phyloP scores from a whole-genome alignment of 2,329 filamentous ascomycete species.

The Fusarium phyllophilum region DNA sequence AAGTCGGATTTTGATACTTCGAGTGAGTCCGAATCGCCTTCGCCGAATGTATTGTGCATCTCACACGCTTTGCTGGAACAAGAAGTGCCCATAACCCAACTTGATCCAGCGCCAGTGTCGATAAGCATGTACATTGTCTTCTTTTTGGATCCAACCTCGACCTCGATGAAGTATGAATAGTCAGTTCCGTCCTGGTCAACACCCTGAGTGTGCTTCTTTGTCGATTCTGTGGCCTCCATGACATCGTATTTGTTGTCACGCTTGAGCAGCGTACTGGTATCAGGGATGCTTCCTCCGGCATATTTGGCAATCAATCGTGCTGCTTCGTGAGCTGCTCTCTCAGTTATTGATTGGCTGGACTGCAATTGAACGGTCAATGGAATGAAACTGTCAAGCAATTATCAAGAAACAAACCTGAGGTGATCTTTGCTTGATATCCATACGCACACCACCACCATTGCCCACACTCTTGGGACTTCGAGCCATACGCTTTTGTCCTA shows the following conservation, averaged over 20 bases:
- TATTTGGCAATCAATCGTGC: conserved; percentile 55
- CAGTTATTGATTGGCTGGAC: conserved; percentile 47
- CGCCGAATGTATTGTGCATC: conserved; percentile 76
- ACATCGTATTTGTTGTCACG: conserved; percentile 61
- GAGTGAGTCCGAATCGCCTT: conserved; percentile 72
- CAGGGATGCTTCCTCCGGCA: conserved; percentile 31
- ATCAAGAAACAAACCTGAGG: conserved; percentile 45
- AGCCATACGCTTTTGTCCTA: conserved; percentile 34
- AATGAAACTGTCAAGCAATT: background rate
- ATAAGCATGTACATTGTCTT: conserved; percentile 70
- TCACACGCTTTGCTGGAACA: conserved; percentile 75
- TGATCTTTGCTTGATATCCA: conserved; percentile 54
- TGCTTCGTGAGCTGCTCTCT: conserved; percentile 53
- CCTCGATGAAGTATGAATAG: conserved; percentile 72
- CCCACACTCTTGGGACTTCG: conserved; percentile 41
- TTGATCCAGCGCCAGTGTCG: conserved; percentile 76
- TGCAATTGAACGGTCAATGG: conserved; percentile 38
- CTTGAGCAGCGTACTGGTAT: conserved; percentile 39
- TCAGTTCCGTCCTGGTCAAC: conserved; percentile 73
- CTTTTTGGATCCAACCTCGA: conserved; percentile 63
- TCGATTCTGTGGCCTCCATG: conserved; percentile 57
- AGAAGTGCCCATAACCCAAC: conserved; percentile 82
- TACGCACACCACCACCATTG: conserved; percentile 47
- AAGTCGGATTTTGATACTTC: conserved; percentile 65
- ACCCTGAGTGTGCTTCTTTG: conserved; percentile 60